These are phyloP conservation scores for Trichocomaceae sp. DNA, from an alignment of 2,329 filamentous ascomycete species.

Conservation along the genomic window DNA sequence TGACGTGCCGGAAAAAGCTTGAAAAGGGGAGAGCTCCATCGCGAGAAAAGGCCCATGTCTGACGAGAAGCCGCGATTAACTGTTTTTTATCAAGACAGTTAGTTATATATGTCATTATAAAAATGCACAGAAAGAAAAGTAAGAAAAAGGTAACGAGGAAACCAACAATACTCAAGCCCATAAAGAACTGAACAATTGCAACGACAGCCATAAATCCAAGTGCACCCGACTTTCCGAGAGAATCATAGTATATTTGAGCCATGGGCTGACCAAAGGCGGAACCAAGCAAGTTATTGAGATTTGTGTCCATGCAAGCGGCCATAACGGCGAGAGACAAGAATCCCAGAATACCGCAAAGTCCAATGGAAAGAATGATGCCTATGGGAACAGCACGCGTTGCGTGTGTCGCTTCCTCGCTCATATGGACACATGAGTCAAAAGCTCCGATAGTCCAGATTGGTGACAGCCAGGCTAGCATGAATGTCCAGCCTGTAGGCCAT, in stretches of 20 bases:
- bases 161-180: slow-evolving; percentile 44
- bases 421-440: slow-evolving; percentile 54
- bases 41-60: slow-evolving; percentile 58
- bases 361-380: slow-evolving; percentile 54
- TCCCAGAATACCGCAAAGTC: slow-evolving; percentile 51
- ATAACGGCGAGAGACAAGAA: slow-evolving; percentile 54
- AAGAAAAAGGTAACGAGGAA: background rate
- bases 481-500: slow-evolving; percentile 53
- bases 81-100: slow-evolving; percentile 17
- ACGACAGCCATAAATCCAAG: slow-evolving; percentile 54
- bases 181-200: slow-evolving; percentile 57
- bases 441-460: slow-evolving; percentile 55
- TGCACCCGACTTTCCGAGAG: slow-evolving; percentile 53
- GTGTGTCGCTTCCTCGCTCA: slow-evolving; percentile 56
- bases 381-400: slow-evolving; percentile 54
- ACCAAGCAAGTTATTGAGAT: slow-evolving; percentile 45
- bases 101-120: background rate
- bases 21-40: slow-evolving; percentile 58
- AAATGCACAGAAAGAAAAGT: background rate
- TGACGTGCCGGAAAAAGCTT: slow-evolving; percentile 51
- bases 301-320: slow-evolving; percentile 50
- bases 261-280: slow-evolving; percentile 54
- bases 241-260: slow-evolving; percentile 55
- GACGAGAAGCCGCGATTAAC: slow-evolving; percentile 53
- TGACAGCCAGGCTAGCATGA: slow-evolving; percentile 55